Evolutionary conservation across 192 early-diverging fungal genomes (phyloP), one percentile per base, ranked within the genome.

Genomic region (Helicostylum pulchrum): DNA sequence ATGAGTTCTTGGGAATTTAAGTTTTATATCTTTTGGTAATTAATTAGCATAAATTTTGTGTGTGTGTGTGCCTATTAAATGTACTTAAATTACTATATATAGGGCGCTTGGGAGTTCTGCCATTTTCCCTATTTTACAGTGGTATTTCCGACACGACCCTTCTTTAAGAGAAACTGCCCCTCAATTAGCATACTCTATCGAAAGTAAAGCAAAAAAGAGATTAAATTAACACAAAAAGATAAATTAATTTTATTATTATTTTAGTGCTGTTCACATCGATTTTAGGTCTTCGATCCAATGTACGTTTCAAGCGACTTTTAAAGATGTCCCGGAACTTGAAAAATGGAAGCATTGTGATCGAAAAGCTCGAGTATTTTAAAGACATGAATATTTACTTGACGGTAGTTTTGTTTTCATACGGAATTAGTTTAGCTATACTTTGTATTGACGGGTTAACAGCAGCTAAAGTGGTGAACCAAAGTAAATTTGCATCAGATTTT

Each of bases 1-100:
- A 75, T 80, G 76, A 62, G 51, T 43, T 78, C 76, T 32, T 80
- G 53, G 47, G 78, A 80, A 66, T 80, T 80, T 42, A 77, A 61
- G 51, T 72, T 73, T 42, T 77, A 74, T 46, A 72, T 80, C 34
- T 32, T 77, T 10, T 80, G 73, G 73, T 70, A 61, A 59, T n/a
- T 46, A 43, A 36, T 20, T 42, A 19, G 48, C 14, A 21, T 57
- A 12, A 42, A 23, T 47, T 57, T 15, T 14, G 30, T 31, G 9
- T 11, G 56, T 49, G n/a, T 57, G n/a, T 2, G 26, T 26, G n/a
- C n/a, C n/a, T n/a, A n/a, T n/a, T n/a, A 26, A 39, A 39, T 12
- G 7, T n/a, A 39, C 10, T 11, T 42, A 39, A 9, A 31, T 15
- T 26, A 31, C 34, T 49, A 52, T 21, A 54, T 19, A 26, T 26